Base-by-base conservation (phyloP, 2,329 filamentous ascomycete species). In the Arthrinium puccinioides region DNA sequence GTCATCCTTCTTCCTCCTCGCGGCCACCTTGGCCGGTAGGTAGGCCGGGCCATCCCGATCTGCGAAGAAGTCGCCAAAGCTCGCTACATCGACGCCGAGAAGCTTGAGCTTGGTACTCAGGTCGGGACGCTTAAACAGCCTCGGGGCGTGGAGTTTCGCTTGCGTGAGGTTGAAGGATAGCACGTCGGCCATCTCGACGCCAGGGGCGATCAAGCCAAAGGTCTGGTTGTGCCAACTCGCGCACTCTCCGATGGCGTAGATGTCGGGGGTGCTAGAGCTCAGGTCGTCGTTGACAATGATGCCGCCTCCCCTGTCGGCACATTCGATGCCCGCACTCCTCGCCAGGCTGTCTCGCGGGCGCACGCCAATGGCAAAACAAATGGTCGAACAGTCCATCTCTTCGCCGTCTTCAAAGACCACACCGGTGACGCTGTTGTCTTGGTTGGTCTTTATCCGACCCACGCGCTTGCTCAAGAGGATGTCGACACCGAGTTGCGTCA, bases 31-130 rank as follows among this genome's bases (percentile, higher is more conserved):
- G 4, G 72, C 69, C 1, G 86, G 87, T n/a, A 90, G 64, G 32
- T 79, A 71, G 45, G 82, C 83, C 0, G 87, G 86, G 0, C 87
- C 87, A 53, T 94, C 85, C 21, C 84, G 70, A 50, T 95, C 88
- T 0, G 88, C 88, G 47, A 95, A 95, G 66, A 89, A 95, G 56
- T 95, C 89, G 1, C 89, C 88, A 54, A 95, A 95, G 53, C 85
- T 92, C 14, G 89, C 89, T 5, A 95, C 89, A 47, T 95, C 86
- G 8, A 95, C 87, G 1, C 88, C 88, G 0, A 95, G 70, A 0
- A 95, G 68, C 67, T 95, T 95, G 21, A 95, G 66, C 57, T 94
- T 95, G 0, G 88, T 95, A 67, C 88, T 94, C 27, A 95, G 67
- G 57, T 95, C 87, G 0, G 88, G 89, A 5, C 81, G 67, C 58